Evolutionary conservation across 257 asterid species (phyloP), one percentile per base, ranked within the genome.

Genomic region (Petunia secreta): DNA sequence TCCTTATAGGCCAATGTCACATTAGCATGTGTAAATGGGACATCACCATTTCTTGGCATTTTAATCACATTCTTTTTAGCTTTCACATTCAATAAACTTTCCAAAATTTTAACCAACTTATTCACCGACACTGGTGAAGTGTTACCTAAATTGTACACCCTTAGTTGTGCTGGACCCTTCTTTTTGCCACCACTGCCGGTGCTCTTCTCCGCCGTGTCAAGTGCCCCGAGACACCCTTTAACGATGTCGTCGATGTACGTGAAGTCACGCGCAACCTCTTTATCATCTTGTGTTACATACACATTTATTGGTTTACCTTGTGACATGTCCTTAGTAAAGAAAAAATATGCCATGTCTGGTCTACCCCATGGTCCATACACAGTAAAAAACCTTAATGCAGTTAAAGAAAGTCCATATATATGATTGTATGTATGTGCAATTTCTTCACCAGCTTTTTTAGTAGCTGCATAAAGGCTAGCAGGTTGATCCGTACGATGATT

Each of bases 31-130:
- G 98, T 95, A 88, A 57, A 95, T n/a, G 99, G 98, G 55, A 95
- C 99, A 93, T 95, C 99, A 66, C 99, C 99, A 91, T 95, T 95
- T 84, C 94, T 74, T 0, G 99, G 99, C 99, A 95, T 95, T 84
- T 85, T 95, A 10, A 92, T 82, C 34, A 91, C 92, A 63, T 87
- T 90, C 86, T 87, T 91, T 86, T 91, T 92, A 5, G 99, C 97
- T 85, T 89, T 95, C 43, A 85, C 85, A 41, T 57, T 71, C n/a
- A 95, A 80, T 85, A 91, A 39, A 66, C 79, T 85, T 85, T 95
- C 98, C 83, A 95, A 38, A 3, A 95, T 95, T 14, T 92, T 92
- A 44, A 95, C 98, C 84, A 95, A 83, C 43, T 93, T 95, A 77
- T 87, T 94, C 85, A 95, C 99, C 87, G 98, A 86, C 84, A 95